Evolutionary conservation across 2,329 filamentous ascomycete genomes (phyloP).

Genomic region (Paracamarosporium sp.): DNA sequence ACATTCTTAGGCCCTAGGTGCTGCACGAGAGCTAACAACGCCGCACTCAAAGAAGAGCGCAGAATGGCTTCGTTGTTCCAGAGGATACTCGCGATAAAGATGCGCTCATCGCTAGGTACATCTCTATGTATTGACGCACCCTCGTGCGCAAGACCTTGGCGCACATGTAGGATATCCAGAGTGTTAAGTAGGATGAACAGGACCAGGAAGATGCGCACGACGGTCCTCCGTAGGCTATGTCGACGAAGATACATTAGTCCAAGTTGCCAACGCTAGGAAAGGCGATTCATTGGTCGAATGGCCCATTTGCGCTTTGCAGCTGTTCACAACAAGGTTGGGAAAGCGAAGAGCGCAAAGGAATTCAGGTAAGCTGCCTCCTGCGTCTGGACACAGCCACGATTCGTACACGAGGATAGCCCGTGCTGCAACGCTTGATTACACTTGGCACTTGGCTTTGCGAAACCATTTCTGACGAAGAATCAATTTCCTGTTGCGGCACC

Average conservation of each 20-base stretch:
- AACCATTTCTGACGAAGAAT: neutral
- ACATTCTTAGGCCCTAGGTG: slow-evolving; percentile 67
- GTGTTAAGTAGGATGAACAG: neutral
- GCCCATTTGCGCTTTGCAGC: neutral
- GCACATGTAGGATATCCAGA: neutral
- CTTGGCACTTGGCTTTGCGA: neutral
- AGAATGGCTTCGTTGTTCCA: slow-evolving; percentile 71
- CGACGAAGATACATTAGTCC: neutral
- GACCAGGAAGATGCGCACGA: neutral
- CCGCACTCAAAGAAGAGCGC: slow-evolving; percentile 66
- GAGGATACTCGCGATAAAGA: slow-evolving; percentile 73
- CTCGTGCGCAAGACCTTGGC: neutral
- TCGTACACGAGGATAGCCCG: neutral
- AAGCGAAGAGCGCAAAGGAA: neutral
- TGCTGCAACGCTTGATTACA: neutral
- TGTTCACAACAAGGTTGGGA: neutral
- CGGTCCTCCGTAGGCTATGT: neutral
- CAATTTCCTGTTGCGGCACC: neutral
- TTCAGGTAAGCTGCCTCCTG: neutral
- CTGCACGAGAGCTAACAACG: slow-evolving; percentile 62
- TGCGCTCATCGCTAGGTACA: slow-evolving; percentile 22
- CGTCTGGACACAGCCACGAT: neutral
- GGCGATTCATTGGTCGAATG: neutral
- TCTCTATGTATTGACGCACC: neutral
- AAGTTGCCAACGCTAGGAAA: neutral